A percentile compares a stretch with the other conserved stretches of the same genome.
Conservation (phyloP, 805 yeast species). For the Spathaspora gorwiae region DNA sequence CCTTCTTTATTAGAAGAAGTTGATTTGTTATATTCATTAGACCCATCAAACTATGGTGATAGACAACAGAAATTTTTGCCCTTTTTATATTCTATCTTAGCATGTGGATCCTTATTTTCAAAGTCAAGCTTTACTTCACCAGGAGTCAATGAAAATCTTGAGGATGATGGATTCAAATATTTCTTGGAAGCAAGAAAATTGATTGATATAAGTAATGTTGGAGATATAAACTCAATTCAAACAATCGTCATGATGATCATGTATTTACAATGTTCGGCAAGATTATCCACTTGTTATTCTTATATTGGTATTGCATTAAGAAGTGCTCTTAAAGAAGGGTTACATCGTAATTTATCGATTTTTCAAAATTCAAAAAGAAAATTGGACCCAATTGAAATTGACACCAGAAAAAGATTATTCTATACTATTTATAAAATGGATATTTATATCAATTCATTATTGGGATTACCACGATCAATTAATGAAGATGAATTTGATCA, state of each 20-base stretch:
- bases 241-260: constrained; percentile 82
- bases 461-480: constrained; percentile 79
- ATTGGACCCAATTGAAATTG: constrained; percentile 72
- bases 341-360: constrained; percentile 63
- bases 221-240: constrained; percentile 78
- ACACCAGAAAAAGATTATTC: constrained; percentile 77
- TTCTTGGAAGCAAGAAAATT: constrained; percentile 76
- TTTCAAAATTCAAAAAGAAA: constrained; percentile 46
- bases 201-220: constrained; percentile 78
- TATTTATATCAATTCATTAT: constrained; percentile 77
- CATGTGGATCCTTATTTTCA: constrained; percentile 78
- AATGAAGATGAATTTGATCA: constrained; percentile 81
- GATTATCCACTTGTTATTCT: constrained; percentile 81
- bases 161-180: constrained; percentile 76
- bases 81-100: constrained; percentile 78
- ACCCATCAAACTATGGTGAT: constrained; percentile 66
- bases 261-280: constrained; percentile 83
- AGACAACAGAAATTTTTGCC: constrained; percentile 75
- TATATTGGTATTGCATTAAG: constrained; percentile 85
- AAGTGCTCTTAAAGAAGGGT: constrained; percentile 76
- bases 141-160: constrained; percentile 36
- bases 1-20: constrained; percentile 74
- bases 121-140: constrained; percentile 28
- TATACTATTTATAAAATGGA: constrained; percentile 92
- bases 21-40: constrained; percentile 70